Base-by-base conservation (phyloP, 805 yeast genomes). In the Kodamaea neixiangensis region DNA sequence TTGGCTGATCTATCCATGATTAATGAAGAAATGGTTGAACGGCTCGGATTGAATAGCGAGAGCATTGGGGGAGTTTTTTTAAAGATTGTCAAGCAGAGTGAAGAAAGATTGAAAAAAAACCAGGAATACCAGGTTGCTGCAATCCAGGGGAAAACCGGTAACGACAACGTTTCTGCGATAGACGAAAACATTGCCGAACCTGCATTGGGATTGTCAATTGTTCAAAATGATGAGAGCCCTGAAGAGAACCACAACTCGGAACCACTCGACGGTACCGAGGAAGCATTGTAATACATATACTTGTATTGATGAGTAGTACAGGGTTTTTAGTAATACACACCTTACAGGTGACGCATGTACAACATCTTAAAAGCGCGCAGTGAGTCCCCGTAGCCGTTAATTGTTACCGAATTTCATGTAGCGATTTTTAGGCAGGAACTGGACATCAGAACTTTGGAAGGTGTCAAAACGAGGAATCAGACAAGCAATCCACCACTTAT, bases 21-120 rank as follows among this genome's bases (percentile, higher is more conserved):
- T 3, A 61, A 64, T 18, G 56, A 54, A 0, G 56, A 44, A 2
- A 50, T 70, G 2, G 48, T 53, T 5, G 51, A 58, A 5, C 65
- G 85, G 56, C 47, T 80, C 5, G 54, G 54, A 21, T 61, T 77
- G 46, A 80, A 80, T 57, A 34, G 59, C 11, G 59, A 58, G 1
- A 60, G 52, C 22, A 53, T 78, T 13, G 80, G 80, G 4, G 52
- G 65, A 0, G 54, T 69, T 6, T 73, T 58, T 47, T 34, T 25
- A 15, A 61, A 61, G 44, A 58, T 71, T 3, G 53, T 66, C 15
- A 44, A 53, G 46, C 66, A 60, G 48, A 60, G 58, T 42, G 54
- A 54, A 35, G 48, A 50, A n/a, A 31, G 51, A 31, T 41, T 48
- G 47, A 43, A 37, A 33, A 39, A 19, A 33, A 19, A n/a, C 9